A percentile compares a stretch with the other conserved stretches of the same genome.
phyloP scores from a whole-genome alignment of 225 moss, liverwort and hornwort genomes.

The Lunularia cruciata region DNA sequence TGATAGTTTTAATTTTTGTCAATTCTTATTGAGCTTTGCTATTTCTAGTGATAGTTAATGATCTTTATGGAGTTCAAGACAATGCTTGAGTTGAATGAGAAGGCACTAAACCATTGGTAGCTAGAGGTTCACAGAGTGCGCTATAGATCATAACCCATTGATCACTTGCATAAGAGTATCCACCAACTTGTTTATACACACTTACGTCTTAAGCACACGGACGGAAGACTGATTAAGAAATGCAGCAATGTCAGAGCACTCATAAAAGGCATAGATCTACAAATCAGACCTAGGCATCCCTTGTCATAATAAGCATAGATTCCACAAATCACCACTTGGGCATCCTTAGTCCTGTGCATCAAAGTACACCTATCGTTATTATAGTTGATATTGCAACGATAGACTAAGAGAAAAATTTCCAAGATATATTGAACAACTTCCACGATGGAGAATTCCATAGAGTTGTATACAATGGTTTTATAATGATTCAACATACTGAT shows the following conservation, averaged over 20 bases:
- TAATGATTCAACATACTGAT: too few species aligned
- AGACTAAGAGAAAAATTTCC: not conserved
- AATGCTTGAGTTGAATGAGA: too few species aligned
- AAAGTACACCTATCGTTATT: not conserved
- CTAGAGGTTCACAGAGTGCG: too few species aligned
- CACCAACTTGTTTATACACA: not conserved
- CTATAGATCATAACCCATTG: too few species aligned
- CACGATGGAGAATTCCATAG: not conserved
- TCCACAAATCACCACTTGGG: not conserved
- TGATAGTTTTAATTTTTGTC: too few species aligned
- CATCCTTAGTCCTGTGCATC: not conserved
- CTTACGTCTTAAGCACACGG: not conserved
- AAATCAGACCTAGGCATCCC: too few species aligned
- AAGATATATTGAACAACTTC: not conserved
- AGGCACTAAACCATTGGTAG: too few species aligned
- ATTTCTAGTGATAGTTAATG: too few species aligned
- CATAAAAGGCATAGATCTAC: not conserved
- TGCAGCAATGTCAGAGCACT: not conserved
- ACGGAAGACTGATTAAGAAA: not conserved
- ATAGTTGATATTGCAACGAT: not conserved
- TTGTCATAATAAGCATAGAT: too few species aligned
- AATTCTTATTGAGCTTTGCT: too few species aligned
- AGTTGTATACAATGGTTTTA: not conserved
- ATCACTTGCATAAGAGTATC: not conserved
- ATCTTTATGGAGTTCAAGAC: too few species aligned